Base-by-base conservation (phyloP, 2,329 filamentous ascomycete species). In the Colletotrichum ledebouriae region DNA sequence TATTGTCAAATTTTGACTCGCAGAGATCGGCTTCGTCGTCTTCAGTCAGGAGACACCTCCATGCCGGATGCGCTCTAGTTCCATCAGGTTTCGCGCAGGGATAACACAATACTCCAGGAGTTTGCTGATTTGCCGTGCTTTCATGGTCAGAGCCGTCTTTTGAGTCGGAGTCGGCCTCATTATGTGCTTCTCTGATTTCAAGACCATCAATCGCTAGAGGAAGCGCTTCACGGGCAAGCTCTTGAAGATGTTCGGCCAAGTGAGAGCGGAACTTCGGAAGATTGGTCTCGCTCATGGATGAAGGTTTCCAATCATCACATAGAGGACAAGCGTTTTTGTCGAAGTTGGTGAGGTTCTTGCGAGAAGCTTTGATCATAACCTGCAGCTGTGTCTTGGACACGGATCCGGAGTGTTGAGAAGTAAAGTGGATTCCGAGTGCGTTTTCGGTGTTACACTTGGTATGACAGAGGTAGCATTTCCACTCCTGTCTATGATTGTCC, bases 201-300 rank as follows among this genome's bases (percentile, higher is more conserved):
- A 65, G 62, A 10, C 62, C 55, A 25, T 59, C 62, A 6, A 65
- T 53, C 3, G 55, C 37, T 2, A 65, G 13, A 7, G 62, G 62
- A 9, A 65, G 17, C 3, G 62, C 62, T 13, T 53, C 62, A 3
- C 34, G 39, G 2, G 55, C 55, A 5, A 65, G 53, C 4, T 59
- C 55, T 13, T 64, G 62, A 2, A 59, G 47, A 10, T 64, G 55
- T n/a, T 52, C 59, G 2, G 44, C 55, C 2, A 64, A 3, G 2
- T 65, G 62, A 1, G 62, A 65, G 11, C 55, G 37, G 13, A 65
- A 65, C 10, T 44, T 47, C 1, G 41, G n/a, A 6, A 25, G 13
- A 39, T 59, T 58, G 10, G 42, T 44, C 3, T 29, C 11, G 5
- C 17, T n/a, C 11, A 15, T n/a, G 6, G 22, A n/a, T 3, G 11